Evolutionary conservation across 805 yeast species (phyloP), one percentile per base, ranked within the genome.

Genomic region (Saccharomycopsis fermentans): DNA sequence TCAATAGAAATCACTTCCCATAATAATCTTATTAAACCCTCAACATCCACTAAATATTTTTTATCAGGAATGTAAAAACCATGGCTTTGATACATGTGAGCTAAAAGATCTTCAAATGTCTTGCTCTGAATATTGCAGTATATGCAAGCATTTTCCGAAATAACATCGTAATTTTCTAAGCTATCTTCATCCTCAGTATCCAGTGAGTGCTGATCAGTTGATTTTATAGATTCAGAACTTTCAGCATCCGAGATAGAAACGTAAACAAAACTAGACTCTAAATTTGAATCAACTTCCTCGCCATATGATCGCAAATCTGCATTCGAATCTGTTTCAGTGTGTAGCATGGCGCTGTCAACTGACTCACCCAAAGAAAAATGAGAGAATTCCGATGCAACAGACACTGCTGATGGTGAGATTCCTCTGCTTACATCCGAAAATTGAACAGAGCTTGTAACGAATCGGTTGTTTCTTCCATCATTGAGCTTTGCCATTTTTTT

Each of bases 1-100:
- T 97, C 97, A 51, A 84, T 77, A 9, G 91, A 87, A 57, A 92
- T 81, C 65, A 86, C 84, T 63, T 90, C 94, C 50, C 87, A 88
- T 60, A 94, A 71, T 67, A 87, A 88, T 1, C 73, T 69, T n/a
- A 94, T 70, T 47, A 94, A 75, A 0, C 97, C 98, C 43, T 74
- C 77, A 54, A 81, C 73, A 68, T 91, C 89, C 0, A 71, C 74
- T 54, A 94, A 75, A 66, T 81, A 90, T 16, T 81, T 77, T 61
- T 77, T 74, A 69, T 94, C 97, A 1, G 99, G 99, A 6, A 94
- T 78, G 62, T 86, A 94, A 50, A 94, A 76, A 1, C 98, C 98
- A 70, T 87, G 97, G 39, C 70, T 74, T 59, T 77, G 77, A 66
- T 81, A 83, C 96, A 94, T 86, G 70, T 94, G 96, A 32, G 75